Evolutionary conservation across 371 early-diverging fungal genomes (phyloP).

Genomic region (Basidiobolus meristosporus): DNA sequence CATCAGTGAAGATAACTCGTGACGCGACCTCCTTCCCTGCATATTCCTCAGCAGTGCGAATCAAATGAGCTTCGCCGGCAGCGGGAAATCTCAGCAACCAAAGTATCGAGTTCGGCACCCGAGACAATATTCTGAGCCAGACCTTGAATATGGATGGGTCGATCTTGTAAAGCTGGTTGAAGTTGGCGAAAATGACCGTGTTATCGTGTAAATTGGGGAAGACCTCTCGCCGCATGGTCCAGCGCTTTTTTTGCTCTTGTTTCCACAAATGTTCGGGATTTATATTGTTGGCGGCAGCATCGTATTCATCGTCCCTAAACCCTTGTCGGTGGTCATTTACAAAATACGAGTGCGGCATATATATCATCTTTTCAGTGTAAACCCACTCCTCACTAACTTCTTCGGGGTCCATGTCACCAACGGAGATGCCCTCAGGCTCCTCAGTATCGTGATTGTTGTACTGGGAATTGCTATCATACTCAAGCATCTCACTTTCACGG

Average conservation of each 20-base stretch:
- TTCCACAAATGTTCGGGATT: slow-evolving; percentile 29
- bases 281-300: slow-evolving; percentile 12
- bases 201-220: slow-evolving; percentile 68
- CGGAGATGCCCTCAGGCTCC: slow-evolving; percentile 18
- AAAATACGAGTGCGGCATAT: slow-evolving; percentile 82
- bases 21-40: slow-evolving; percentile 59
- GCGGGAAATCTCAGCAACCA: slow-evolving; percentile 86
- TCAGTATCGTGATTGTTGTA: neutral
- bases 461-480: neutral
- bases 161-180: slow-evolving; percentile 86
- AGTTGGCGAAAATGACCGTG: slow-evolving; percentile 79
- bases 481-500: neutral
- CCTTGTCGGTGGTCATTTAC: slow-evolving; percentile 88
- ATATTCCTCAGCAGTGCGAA: slow-evolving; percentile 47
- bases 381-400: slow-evolving; percentile 38
- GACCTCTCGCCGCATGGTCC: slow-evolving; percentile 69
- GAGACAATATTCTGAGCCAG: slow-evolving; percentile 65
- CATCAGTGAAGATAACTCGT: slow-evolving; percentile 80
- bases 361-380: slow-evolving; percentile 78
- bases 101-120: slow-evolving; percentile 64
- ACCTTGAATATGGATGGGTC: slow-evolving; percentile 63
- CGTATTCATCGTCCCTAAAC: slow-evolving; percentile 59
- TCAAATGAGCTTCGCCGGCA: slow-evolving; percentile 63
- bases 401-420: slow-evolving; percentile 61
- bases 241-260: slow-evolving; percentile 57